Evolutionary conservation across 441 rosid genomes (phyloP), one percentile per base, ranked within the genome.

Genomic region (Geranium incanum): DNA sequence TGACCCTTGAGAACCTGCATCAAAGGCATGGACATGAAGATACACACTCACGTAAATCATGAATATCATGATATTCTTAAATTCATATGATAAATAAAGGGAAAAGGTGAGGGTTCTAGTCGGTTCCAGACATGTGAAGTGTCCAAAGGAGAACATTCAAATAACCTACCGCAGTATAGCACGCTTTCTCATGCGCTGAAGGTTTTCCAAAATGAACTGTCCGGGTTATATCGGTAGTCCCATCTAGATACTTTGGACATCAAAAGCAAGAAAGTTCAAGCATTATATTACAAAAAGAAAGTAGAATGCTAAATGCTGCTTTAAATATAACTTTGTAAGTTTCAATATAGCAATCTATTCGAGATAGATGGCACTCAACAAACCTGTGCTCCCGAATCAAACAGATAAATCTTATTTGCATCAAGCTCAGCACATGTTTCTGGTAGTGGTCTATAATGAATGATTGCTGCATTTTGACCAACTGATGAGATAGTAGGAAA

Each of bases 331-430:
- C 57, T 28, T 28, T 48, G 1, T 12, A 50, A 11, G 13, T 50
- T 50, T 50, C 57, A 2, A 50, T 13, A n/a, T 12, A 9, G 36
- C 23, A 75, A 73, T 68, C 16, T 57, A 77, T 68, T 68, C 18
- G 23, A 21, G 23, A 50, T 50, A 41, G 4, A 15, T 33, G 38
- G 1, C 6, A 59, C 3, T 3, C 50, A 13, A 67, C 82, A 75
- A 79, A 95, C 98, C 99, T 92, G 99, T 33, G 95, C 99, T 77
- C 99, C 99, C 23, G 99, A 95, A 85, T 95, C 99, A 86, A 84
- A 86, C n/a, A 95, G 83, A 81, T 95, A 89, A 70, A 92, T 92
- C 73, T 78, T 86, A 78, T 89, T 73, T 0, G 97, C 90, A 78
- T 90, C 87, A 81, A 95, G 84, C 83, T 95, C 98, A 1, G 99